phyloP scores from a whole-genome alignment of 805 yeast species.

The Schizosaccharomyces japonicus region DNA sequence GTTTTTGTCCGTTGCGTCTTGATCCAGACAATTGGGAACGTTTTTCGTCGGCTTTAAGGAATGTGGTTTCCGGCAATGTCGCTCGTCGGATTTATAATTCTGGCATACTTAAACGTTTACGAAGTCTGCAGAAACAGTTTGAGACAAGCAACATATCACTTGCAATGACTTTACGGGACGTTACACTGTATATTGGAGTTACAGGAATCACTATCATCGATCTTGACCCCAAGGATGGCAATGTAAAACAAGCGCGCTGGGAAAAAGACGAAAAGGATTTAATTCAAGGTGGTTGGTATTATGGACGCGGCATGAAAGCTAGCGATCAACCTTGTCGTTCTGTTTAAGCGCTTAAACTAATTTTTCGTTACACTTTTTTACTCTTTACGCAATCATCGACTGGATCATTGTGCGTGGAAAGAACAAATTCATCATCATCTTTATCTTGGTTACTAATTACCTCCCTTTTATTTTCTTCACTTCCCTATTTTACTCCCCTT shows the following conservation, averaged over 20 bases:
- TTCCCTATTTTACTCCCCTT: too few relatives aligned
- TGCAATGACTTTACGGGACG: constrained; percentile 1
- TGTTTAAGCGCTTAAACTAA: neutral
- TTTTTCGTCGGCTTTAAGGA: neutral
- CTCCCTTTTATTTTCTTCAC: too few relatives aligned
- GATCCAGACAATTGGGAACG: neutral
- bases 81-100: neutral
- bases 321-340: neutral
- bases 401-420: too few relatives aligned
- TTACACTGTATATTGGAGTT: neutral
- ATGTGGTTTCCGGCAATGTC: neutral
- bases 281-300: neutral
- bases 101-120: neutral
- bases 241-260: neutral
- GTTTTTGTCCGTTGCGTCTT: neutral
- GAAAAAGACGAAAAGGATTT: neutral
- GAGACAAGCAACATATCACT: neutral
- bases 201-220: neutral
- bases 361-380: too few relatives aligned
- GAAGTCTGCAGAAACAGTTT: neutral
- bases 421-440: too few relatives aligned
- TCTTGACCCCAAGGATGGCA: neutral
- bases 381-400: too few relatives aligned
- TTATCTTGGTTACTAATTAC: too few relatives aligned
- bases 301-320: constrained; percentile 3